phyloP scores from a whole-genome alignment of 805 yeast genomes.

The Jamesozyma gamospora region DNA sequence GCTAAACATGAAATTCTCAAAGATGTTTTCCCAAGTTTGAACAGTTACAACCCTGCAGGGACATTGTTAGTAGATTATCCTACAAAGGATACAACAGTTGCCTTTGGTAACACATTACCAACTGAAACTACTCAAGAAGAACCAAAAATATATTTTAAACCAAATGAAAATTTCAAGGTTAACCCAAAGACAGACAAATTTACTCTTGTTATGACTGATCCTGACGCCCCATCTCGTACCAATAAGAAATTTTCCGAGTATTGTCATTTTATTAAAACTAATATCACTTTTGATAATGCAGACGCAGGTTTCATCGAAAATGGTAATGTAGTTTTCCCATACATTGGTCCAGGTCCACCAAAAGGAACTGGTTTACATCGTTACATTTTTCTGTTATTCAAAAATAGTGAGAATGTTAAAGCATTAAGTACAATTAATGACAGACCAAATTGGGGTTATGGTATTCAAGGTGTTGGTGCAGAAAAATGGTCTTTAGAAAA shows the following conservation, averaged over 20 bases:
- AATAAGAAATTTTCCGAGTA: conserved; percentile 78
- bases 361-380: conserved; percentile 74
- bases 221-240: conserved; percentile 74
- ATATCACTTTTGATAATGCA: conserved; percentile 34
- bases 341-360: conserved; percentile 80
- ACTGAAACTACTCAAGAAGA: conserved; percentile 55
- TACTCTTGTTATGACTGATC: conserved; percentile 76
- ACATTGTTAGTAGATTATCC: conserved; percentile 22
- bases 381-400: conserved; percentile 66
- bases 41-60: conserved; percentile 16
- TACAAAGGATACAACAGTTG: conserved; percentile 33
- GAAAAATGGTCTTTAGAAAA: conserved; percentile 60
- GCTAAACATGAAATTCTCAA: conserved; percentile 19
- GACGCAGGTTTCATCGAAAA: conserved; percentile 8
- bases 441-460: conserved; percentile 63
- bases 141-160: conserved; percentile 61
- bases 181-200: conserved; percentile 27
- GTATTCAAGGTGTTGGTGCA: conserved; percentile 65
- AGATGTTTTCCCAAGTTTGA: conserved; percentile 17
- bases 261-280: conserved; percentile 55
- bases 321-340: conserved; percentile 39
- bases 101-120: conserved; percentile 66
- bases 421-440: conserved; percentile 11
- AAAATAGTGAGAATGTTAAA: conserved; percentile 34
- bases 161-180: conserved; percentile 23